These are phyloP conservation scores for Alternaria arborescens DNA, from an alignment of 2,329 filamentous ascomycete species.

Conservation along the genomic window DNA sequence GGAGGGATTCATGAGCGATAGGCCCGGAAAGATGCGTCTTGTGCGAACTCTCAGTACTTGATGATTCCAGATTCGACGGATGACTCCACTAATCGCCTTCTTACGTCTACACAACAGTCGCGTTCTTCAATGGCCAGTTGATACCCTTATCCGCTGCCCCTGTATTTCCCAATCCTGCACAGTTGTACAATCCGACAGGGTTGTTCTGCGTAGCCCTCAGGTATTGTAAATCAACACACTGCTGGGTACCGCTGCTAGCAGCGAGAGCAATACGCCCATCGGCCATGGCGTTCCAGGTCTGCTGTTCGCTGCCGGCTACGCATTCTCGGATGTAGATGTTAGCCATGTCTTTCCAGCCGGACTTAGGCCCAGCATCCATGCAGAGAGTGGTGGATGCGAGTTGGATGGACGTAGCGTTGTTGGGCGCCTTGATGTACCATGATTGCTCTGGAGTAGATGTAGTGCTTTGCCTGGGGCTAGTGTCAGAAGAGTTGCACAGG, in stretches of 20 bases:
- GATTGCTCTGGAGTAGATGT: constrained; percentile 37
- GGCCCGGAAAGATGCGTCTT: background rate
- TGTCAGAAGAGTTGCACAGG: background rate
- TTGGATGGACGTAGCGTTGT: constrained; percentile 36
- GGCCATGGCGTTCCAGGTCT: constrained; percentile 39
- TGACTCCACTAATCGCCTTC: background rate
- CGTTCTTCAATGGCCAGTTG: constrained; percentile 45
- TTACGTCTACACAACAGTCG: constrained; percentile 10
- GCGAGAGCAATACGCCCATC: constrained; percentile 39
- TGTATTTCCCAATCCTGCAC: constrained; percentile 40
- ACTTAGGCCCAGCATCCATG: constrained; percentile 41
- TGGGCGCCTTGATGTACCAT: constrained; percentile 37
- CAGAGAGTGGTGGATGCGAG: constrained; percentile 39
- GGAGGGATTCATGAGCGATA: background rate
- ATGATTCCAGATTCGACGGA: background rate
- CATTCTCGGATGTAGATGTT: constrained; percentile 38
- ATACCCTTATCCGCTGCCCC: constrained; percentile 46
- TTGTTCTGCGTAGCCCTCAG: constrained; percentile 42
- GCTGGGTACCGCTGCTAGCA: constrained; percentile 12
- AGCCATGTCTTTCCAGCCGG: constrained; percentile 47
- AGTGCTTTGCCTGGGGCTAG: constrained; percentile 28
- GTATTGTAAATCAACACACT: constrained; percentile 47
- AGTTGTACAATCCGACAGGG: constrained; percentile 44
- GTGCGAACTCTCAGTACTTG: background rate
- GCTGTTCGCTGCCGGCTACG: constrained; percentile 27